Conservation (phyloP, 495 filamentous ascomycete species). For the Xylaria palmicola region DNA sequence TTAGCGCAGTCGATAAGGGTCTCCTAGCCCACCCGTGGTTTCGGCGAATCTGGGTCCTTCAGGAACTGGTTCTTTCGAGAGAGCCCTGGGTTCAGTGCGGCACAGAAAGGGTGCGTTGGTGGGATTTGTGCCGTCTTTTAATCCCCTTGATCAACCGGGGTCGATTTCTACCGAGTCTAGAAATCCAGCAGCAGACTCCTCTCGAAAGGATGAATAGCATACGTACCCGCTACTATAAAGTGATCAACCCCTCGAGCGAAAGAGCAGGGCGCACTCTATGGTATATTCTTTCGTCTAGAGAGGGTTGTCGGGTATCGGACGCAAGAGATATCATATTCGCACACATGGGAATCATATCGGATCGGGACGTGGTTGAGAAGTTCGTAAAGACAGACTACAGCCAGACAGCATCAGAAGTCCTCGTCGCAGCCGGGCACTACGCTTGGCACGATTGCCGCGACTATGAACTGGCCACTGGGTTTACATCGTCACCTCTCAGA, state of each 20-base stretch:
- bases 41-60: conserved; percentile 26
- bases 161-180: too few species aligned
- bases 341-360: not conserved
- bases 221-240: not conserved
- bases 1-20: not conserved
- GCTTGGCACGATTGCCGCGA: not conserved
- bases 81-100: conserved; percentile 27
- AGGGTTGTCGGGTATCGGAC: not conserved
- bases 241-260: not conserved
- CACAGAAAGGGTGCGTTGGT: conserved; percentile 14
- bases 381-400: not conserved
- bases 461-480: not conserved
- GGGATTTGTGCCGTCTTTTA: not conserved
- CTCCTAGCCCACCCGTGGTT: conserved; percentile 19
- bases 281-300: not conserved
- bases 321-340: not conserved
- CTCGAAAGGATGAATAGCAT: not conserved
- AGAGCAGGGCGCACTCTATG: not conserved
- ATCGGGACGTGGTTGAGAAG: not conserved
- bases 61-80: conserved; percentile 27
- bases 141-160: not conserved
- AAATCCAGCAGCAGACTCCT: not conserved
- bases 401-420: not conserved
- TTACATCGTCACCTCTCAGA: not conserved
- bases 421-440: not conserved